Evolutionary conservation across 2,329 filamentous ascomycete genomes (phyloP).

Genomic region (Dichotomopilus funicola): DNA sequence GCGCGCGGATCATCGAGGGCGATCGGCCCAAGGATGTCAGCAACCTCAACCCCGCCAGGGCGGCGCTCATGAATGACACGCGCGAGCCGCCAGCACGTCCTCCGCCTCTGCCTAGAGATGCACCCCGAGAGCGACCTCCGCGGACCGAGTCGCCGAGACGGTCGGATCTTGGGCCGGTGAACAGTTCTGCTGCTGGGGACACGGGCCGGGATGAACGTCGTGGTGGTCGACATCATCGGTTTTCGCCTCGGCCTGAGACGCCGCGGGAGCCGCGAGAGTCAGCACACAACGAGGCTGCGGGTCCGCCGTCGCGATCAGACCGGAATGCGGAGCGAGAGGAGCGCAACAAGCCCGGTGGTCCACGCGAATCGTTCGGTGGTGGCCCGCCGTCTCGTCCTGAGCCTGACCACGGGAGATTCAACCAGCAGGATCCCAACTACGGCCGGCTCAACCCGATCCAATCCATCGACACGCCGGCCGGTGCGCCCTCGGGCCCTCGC

Average conservation of each 20-base stretch:
- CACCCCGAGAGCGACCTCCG: conserved; percentile 32
- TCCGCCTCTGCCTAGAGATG: conserved; percentile 36
- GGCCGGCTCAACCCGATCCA: conserved; percentile 53
- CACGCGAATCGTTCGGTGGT: conserved; percentile 19
- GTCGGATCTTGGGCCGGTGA: conserved; percentile 30
- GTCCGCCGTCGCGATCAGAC: conserved; percentile 24
- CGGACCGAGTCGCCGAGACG: conserved; percentile 46
- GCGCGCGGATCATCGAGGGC: conserved; percentile 36
- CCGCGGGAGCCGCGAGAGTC: conserved; percentile 24
- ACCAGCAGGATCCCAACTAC: conserved; percentile 55
- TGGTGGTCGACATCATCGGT: conserved; percentile 34
- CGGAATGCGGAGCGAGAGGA: conserved; percentile 36
- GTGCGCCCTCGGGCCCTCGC: conserved; percentile 47
- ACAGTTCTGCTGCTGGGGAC: conserved; percentile 33
- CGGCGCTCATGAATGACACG: conserved; percentile 38
- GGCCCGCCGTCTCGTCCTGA: conserved; percentile 35
- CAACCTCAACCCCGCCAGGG: conserved; percentile 42
- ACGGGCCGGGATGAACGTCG: conserved; percentile 41
- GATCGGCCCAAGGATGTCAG: conserved; percentile 31
- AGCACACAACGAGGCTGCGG: conserved; percentile 24
- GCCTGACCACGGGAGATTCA: conserved; percentile 42
- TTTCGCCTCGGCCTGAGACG: conserved; percentile 27
- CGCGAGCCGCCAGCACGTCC: conserved; percentile 33
- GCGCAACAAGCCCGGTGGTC: conserved; percentile 8
- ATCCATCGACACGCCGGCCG: conserved; percentile 45